A percentile compares a stretch with the other conserved stretches of the same genome.
Evolutionary conservation across 805 yeast genomes (phyloP).

Genomic region (Torulaspora gathmanii): DNA sequence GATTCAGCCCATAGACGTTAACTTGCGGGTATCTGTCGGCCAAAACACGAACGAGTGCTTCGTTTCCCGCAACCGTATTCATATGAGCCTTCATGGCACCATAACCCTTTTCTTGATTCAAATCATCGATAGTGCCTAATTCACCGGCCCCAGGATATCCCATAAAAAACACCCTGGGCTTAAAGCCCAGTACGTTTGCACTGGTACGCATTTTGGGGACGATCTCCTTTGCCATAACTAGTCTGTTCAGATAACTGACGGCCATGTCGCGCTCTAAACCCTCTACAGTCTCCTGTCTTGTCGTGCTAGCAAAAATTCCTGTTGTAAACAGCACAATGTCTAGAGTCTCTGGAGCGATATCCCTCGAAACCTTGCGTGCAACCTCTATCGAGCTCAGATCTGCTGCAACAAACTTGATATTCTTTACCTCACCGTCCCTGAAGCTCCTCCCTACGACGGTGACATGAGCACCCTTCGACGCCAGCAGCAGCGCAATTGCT

Average conservation of each 20-base stretch:
- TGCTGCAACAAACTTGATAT: slow-evolving; percentile 33
- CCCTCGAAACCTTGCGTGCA: slow-evolving; percentile 25
- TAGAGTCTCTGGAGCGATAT: slow-evolving; percentile 20
- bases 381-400: slow-evolving; percentile 35
- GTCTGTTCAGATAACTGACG: slow-evolving; percentile 37
- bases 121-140: slow-evolving; percentile 35
- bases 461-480: slow-evolving; percentile 32
- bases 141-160: slow-evolving; percentile 39
- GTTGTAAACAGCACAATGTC: slow-evolving; percentile 38
- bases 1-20: slow-evolving; percentile 39
- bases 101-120: slow-evolving; percentile 36
- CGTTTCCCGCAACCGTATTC: slow-evolving; percentile 44
- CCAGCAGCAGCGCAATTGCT: slow-evolving; percentile 30
- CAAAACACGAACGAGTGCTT: slow-evolving; percentile 33
- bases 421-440: slow-evolving; percentile 27
- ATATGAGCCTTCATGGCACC: slow-evolving; percentile 33
- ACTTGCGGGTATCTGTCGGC: slow-evolving; percentile 20
- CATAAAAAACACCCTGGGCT: slow-evolving; percentile 38
- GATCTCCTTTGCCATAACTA: slow-evolving; percentile 31
- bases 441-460: slow-evolving; percentile 38
- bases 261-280: slow-evolving; percentile 41
- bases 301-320: slow-evolving; percentile 38
- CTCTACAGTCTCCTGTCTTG: slow-evolving; percentile 36
- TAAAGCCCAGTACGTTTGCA: slow-evolving; percentile 4
- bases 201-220: slow-evolving; percentile 23